Percentiles rank a stretch among this genome's conserved stretches.
Conservation (phyloP, 2,329 filamentous ascomycete species). For the Cytospora chrysosperma region DNA sequence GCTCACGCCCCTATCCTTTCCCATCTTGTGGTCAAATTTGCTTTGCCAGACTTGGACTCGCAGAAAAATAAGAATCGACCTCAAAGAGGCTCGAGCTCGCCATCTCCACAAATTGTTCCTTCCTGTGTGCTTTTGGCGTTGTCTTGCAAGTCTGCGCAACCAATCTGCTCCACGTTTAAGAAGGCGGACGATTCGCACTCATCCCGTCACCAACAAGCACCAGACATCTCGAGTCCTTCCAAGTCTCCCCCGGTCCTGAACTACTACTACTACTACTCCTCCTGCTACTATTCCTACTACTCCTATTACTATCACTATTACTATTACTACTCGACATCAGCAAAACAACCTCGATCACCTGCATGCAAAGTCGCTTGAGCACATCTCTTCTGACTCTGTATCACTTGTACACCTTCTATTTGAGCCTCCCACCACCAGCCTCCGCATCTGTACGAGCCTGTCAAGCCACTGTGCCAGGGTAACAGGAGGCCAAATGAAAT, state of each 20-base stretch:
- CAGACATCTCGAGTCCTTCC: constrained; percentile 21
- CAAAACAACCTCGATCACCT: constrained; percentile 14
- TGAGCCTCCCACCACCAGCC: constrained; percentile 25
- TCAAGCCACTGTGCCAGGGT: constrained; percentile 27
- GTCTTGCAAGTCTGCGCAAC: constrained; percentile 47
- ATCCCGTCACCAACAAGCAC: constrained; percentile 22
- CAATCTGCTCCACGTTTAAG: constrained; percentile 30
- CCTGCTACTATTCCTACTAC: too few relatives aligned
- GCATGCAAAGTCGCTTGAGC: constrained; percentile 12
- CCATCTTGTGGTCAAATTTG: constrained; percentile 17
- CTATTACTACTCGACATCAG: not conserved
- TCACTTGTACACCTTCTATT: constrained; percentile 24
- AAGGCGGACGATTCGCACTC: constrained; percentile 30
- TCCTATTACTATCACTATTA: too few relatives aligned
- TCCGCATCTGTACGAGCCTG: constrained; percentile 25
- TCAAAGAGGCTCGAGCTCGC: constrained; percentile 33
- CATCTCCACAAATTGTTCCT: constrained; percentile 33
- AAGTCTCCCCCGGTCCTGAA: constrained; percentile 8
- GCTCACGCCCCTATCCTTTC: constrained; percentile 19
- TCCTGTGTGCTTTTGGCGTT: constrained; percentile 39
- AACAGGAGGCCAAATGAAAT: constrained; percentile 20
- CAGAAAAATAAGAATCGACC: constrained; percentile 28
- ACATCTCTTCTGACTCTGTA: constrained; percentile 21
- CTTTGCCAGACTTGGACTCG: constrained; percentile 22
- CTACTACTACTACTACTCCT: not conserved